Evolutionary conservation across 164 flowering plant genomes (phyloP).

Genomic region (Vitis rotundifolia): DNA sequence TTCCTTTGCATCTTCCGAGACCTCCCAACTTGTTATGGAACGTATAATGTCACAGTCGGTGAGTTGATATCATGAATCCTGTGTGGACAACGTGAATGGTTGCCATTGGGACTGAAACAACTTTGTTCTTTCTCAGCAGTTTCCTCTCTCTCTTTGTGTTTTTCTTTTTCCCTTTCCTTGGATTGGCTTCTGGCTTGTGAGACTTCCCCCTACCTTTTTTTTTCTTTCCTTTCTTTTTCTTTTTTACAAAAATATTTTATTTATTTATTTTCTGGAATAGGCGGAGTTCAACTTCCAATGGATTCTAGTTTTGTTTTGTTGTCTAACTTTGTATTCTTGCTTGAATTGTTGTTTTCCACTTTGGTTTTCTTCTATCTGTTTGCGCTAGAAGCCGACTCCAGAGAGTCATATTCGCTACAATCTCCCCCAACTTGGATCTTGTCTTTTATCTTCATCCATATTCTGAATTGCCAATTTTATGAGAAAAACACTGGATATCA

Average conservation of each 20-base stretch:
- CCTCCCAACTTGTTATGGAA: conserved; percentile 71
- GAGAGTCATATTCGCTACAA: too few species aligned
- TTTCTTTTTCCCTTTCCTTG: conserved; percentile 1
- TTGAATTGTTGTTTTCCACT: background rate
- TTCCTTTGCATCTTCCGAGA: conserved; percentile 66
- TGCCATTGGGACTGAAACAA: too few species aligned
- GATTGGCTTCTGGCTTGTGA: background rate
- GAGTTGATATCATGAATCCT: conserved; percentile 18
- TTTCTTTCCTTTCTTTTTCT: background rate
- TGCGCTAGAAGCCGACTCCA: too few species aligned
- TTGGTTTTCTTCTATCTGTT: background rate
- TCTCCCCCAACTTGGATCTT: too few species aligned
- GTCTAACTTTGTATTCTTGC: background rate
- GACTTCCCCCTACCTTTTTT: background rate
- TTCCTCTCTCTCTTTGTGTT: background rate
- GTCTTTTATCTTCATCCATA: too few species aligned
- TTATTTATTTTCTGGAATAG: too few species aligned
- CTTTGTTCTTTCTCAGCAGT: background rate
- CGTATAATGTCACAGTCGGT: conserved; percentile 74
- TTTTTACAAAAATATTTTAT: background rate
- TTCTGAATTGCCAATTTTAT: too few species aligned
- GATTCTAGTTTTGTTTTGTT: background rate
- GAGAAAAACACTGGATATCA: too few species aligned
- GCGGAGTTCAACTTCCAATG: too few species aligned
- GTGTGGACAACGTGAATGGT: conserved; percentile 2